These are phyloP conservation scores for Alloteropsis semialata DNA, from an alignment of 176 grass and related monocot species.

Conservation along the genomic window DNA sequence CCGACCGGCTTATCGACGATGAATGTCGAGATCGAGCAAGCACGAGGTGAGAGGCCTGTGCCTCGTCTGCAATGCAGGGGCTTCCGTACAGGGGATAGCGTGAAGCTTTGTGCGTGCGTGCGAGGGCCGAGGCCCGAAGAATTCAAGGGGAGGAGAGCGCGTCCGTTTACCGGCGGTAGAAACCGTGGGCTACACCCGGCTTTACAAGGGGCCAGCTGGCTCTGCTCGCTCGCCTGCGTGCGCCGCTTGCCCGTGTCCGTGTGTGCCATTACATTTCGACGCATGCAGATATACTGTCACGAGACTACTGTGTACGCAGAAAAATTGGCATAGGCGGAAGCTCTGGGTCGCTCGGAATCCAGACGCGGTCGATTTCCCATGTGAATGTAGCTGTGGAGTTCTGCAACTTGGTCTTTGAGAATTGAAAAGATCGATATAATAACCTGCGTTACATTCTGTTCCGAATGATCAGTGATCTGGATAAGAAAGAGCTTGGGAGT, in stretches of 20 bases:
- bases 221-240: neutral
- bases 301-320: neutral
- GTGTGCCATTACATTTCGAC: neutral
- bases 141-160: neutral
- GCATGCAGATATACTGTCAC: neutral
- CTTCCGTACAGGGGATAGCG: neutral
- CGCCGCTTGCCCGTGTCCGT: neutral
- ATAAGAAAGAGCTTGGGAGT: neutral
- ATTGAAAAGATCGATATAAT: neutral
- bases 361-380: neutral
- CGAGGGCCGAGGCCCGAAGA: neutral
- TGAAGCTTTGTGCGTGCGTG: neutral
- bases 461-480: neutral
- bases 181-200: constrained; percentile 11
- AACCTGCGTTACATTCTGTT: neutral
- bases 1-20: neutral
- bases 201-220: neutral
- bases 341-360: neutral
- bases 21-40: neutral
- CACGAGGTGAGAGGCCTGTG: neutral
- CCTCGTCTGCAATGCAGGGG: neutral
- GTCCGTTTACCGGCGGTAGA: neutral
- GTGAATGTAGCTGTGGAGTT: neutral
- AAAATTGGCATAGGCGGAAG: neutral
- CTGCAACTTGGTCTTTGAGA: neutral